phyloP scores from a whole-genome alignment of 805 yeast genomes.

The Candida sphagnicola region DNA sequence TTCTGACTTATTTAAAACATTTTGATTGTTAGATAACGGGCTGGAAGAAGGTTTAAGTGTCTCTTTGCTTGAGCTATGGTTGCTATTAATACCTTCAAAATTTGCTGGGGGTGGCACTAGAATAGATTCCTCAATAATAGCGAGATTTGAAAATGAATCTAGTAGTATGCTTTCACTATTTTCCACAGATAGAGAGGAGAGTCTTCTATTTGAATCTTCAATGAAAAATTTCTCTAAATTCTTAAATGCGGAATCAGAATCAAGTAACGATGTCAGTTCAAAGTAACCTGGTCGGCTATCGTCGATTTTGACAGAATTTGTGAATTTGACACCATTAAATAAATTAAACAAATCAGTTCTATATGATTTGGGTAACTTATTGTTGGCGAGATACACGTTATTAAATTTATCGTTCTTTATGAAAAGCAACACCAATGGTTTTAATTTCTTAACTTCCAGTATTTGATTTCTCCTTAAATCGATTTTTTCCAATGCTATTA shows the following conservation, averaged over 20 bases:
- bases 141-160: conserved; percentile 8
- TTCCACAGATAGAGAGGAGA: not conserved
- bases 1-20: conserved; percentile 7
- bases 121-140: conserved; percentile 4
- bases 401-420: conserved; percentile 29
- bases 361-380: conserved; percentile 42
- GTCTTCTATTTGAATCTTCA: not conserved
- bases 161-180: not conserved
- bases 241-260: conserved; percentile 43
- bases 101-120: not conserved
- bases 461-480: conserved; percentile 51
- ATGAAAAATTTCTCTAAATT: conserved; percentile 36
- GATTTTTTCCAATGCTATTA: conserved; percentile 43
- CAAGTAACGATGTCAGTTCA: conserved; percentile 52
- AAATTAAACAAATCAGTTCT: conserved; percentile 54
- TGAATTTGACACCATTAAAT: conserved; percentile 49
- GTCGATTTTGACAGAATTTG: conserved; percentile 48
- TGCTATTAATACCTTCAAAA: conserved; percentile 3
- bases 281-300: conserved; percentile 61
- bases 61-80: not conserved
- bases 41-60: conserved; percentile 2
- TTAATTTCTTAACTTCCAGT: conserved; percentile 25
- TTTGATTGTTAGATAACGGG: conserved; percentile 13
- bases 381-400: conserved; percentile 40
- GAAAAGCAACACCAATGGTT: conserved; percentile 33